These are phyloP conservation scores for Meripilus lineatus DNA, from an alignment of 1,284 basidiomycete genomes.

Conservation along the genomic window DNA sequence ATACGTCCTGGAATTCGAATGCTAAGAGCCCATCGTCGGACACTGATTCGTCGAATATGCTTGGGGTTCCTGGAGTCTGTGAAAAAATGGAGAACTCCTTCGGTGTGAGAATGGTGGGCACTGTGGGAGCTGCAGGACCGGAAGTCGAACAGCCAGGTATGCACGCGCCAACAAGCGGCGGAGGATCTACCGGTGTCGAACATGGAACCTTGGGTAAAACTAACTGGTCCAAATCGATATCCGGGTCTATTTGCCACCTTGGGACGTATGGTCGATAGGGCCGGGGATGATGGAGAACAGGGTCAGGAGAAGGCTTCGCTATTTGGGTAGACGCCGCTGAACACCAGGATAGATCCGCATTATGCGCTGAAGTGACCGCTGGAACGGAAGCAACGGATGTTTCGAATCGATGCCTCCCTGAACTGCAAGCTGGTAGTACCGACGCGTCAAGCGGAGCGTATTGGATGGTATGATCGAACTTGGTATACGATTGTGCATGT, in stretches of 20 bases:
- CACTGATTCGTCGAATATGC: not conserved
- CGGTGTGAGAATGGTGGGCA: not conserved
- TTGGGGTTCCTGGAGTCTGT: not conserved
- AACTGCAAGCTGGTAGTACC: not conserved
- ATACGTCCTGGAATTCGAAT: slow-evolving; percentile 24
- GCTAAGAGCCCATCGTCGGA: not conserved
- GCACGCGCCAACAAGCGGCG: not conserved
- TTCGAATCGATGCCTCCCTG: not conserved
- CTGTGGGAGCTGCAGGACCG: no score
- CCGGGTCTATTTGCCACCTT: slow-evolving; percentile 12
- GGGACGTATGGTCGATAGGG: slow-evolving; percentile 12
- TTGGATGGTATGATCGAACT: not conserved
- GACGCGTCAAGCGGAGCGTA: not conserved
- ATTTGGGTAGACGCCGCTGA: not conserved
- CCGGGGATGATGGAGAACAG: slow-evolving; percentile 16
- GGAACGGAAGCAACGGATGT: no score
- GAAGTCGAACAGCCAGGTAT: not conserved
- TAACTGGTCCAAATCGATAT: slow-evolving; percentile 13
- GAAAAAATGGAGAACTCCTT: not conserved
- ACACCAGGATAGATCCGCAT: not conserved
- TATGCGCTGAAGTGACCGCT: not conserved
- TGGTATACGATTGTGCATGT: no score
- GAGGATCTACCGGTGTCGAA: not conserved
- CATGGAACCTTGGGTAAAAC: slow-evolving; percentile 2
- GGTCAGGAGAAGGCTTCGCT: not conserved